A percentile compares a stretch with the other conserved stretches of the same genome.
Evolutionary conservation across 2,329 filamentous ascomycete species (phyloP).

Genomic region (Aspergillus luchuensis): DNA sequence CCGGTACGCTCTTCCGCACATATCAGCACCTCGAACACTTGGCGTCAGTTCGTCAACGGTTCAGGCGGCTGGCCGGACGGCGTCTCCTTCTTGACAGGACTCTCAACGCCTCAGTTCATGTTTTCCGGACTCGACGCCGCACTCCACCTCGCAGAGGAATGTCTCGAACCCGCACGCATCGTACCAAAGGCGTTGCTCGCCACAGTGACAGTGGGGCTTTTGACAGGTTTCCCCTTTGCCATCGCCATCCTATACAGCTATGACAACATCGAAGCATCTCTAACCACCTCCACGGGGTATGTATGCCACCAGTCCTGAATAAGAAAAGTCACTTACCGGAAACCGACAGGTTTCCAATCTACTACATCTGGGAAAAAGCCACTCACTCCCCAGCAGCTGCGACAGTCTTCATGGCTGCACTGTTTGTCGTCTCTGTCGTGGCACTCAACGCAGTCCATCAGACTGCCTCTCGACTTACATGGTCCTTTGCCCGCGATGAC

Average conservation of each 20-base stretch:
- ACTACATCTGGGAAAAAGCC: conserved; percentile 28
- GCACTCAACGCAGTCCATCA: conserved; percentile 29
- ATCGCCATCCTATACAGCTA: conserved; percentile 26
- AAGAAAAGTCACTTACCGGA: neutral
- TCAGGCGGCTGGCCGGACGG: conserved; percentile 28
- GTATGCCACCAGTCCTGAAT: neutral
- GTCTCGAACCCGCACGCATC: conserved; percentile 25
- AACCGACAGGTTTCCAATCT: conserved; percentile 24
- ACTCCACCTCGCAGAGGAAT: conserved; percentile 28
- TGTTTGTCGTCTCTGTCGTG: conserved; percentile 20
- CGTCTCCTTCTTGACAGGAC: conserved; percentile 27
- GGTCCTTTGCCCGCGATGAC: conserved; percentile 38
- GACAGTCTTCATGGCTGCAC: conserved; percentile 24
- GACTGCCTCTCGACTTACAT: conserved; percentile 35
- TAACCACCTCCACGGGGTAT: conserved; percentile 23
- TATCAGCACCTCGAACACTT: conserved; percentile 19
- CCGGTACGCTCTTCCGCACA: conserved; percentile 19
- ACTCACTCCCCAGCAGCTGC: conserved; percentile 23
- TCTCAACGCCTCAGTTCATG: conserved; percentile 30
- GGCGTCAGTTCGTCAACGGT: conserved; percentile 24
- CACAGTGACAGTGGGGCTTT: conserved; percentile 24
- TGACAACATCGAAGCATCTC: conserved; percentile 15
- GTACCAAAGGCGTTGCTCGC: conserved; percentile 25
- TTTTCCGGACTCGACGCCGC: conserved; percentile 28
- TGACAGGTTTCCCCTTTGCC: conserved; percentile 27